Percentiles rank a stretch among this genome's conserved stretches.
Conservation (phyloP, 352 stramenopile genomes). For the Bremia lactucae region DNA sequence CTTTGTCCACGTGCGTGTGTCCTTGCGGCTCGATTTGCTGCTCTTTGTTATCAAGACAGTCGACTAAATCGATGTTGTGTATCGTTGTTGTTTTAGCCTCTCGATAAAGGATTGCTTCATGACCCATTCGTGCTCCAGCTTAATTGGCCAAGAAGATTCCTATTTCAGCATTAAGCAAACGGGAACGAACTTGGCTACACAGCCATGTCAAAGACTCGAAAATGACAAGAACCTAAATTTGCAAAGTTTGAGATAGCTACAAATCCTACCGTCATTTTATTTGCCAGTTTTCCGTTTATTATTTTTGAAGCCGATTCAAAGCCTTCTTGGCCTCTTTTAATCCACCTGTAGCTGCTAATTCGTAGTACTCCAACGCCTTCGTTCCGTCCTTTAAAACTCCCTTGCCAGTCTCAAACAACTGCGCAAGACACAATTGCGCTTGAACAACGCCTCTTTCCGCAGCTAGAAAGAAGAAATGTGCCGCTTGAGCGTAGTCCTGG, state of each 20-base stretch:
- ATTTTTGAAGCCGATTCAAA: slow-evolving; percentile 34
- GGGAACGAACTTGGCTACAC: too few species aligned
- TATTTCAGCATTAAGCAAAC: too few species aligned
- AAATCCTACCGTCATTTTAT: too few species aligned
- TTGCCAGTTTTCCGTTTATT: too few species aligned
- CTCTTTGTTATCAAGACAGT: slow-evolving; percentile 11
- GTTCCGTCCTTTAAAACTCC: slow-evolving; percentile 31
- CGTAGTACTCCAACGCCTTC: slow-evolving; percentile 76
- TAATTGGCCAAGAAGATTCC: too few species aligned
- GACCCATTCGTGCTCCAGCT: slow-evolving; percentile 9
- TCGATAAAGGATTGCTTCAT: slow-evolving; percentile 26
- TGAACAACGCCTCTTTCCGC: slow-evolving; percentile 44
- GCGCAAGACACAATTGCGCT: slow-evolving; percentile 64
- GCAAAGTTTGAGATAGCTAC: too few species aligned
- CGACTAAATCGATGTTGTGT: slow-evolving; percentile 24
- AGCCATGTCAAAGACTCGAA: too few species aligned
- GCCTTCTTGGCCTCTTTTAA: slow-evolving; percentile 41
- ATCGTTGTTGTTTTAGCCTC: slow-evolving; percentile 20
- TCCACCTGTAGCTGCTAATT: slow-evolving; percentile 43
- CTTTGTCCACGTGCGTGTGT: slow-evolving; percentile 28
- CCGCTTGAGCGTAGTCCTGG: slow-evolving; percentile 39
- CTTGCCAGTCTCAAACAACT: slow-evolving; percentile 59
- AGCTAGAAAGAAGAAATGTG: slow-evolving; percentile 68
- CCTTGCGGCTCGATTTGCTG: slow-evolving; percentile 15
- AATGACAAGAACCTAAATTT: too few species aligned